phyloP scores from a whole-genome alignment of 192 early-diverging fungal species.

The Nowakowskiella sp. region DNA sequence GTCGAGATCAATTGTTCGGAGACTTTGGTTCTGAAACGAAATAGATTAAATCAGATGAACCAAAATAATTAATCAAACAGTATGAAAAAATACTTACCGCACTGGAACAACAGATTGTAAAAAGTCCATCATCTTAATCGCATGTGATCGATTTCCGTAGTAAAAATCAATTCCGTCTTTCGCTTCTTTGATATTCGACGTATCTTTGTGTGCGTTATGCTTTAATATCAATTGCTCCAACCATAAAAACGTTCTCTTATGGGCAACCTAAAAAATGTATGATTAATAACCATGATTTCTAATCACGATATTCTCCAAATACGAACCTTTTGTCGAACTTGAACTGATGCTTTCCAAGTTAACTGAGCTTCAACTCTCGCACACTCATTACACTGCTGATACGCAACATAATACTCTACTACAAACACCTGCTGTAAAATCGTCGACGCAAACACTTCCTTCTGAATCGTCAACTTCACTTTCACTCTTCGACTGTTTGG shows the following conservation, averaged over 20 bases:
- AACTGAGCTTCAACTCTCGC: conserved; percentile 91
- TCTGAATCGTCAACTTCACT: conserved; percentile 97
- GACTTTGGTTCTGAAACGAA: conserved; percentile 59
- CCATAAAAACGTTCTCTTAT: conserved; percentile 97
- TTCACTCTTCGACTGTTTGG: conserved; percentile 86
- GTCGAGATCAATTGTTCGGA: conserved; percentile 94
- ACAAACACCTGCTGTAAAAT: conserved; percentile 96
- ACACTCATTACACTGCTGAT: conserved; percentile 95
- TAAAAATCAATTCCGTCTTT: conserved; percentile 97
- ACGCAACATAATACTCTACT: conserved; percentile 84
- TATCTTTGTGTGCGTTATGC: conserved; percentile 94
- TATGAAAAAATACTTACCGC: conserved; percentile 28
- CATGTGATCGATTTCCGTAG: conserved; percentile 80
- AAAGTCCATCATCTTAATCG: conserved; percentile 95
- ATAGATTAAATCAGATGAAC: not conserved
- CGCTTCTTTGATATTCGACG: conserved; percentile 95
- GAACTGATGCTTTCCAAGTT: conserved; percentile 95
- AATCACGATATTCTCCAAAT: not conserved
- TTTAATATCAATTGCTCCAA: conserved; percentile 97
- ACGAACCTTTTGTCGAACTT: conserved; percentile 98
- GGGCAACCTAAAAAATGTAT: conserved; percentile 34
- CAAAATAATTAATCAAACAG: not conserved
- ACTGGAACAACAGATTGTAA: conserved; percentile 77
- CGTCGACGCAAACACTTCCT: conserved; percentile 89
- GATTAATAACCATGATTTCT: not conserved